These are phyloP conservation scores for Torulaspora gathmanii DNA, from an alignment of 805 yeast species.

Conservation along the genomic window DNA sequence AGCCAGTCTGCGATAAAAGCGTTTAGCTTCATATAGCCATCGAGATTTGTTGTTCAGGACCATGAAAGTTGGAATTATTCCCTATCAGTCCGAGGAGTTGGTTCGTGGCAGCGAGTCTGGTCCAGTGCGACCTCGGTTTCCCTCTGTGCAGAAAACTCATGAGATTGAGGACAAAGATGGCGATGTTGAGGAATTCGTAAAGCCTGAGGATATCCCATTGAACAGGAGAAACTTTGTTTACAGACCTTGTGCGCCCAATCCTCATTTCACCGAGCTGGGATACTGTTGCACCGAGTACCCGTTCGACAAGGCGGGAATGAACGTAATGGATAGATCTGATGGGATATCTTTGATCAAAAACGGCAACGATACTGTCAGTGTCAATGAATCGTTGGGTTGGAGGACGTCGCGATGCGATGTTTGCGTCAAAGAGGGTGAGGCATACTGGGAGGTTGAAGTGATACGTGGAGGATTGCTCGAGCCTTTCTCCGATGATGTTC, in stretches of 20 bases:
- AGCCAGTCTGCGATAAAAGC: too few species aligned
- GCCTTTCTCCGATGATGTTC: conserved; percentile 30
- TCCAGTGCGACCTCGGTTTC: conserved; percentile 22
- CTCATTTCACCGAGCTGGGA: conserved; percentile 49
- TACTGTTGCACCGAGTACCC: conserved; percentile 72
- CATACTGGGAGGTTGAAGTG: conserved; percentile 75
- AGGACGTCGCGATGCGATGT: conserved; percentile 70
- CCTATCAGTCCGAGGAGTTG: conserved; percentile 31
- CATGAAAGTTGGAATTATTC: conserved; percentile 31
- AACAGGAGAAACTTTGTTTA: conserved; percentile 80
- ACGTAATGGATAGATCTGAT: conserved; percentile 54
- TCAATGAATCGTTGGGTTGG: conserved; percentile 71
- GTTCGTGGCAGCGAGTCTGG: conserved; percentile 9
- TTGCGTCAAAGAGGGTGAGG: conserved; percentile 69
- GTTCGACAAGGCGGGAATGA: conserved; percentile 41
- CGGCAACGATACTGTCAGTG: conserved; percentile 34
- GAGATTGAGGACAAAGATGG: conserved; percentile 2
- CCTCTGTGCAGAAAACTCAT: conserved; percentile 21
- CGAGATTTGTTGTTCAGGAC: too few species aligned
- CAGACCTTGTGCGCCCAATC: conserved; percentile 69
- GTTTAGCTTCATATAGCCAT: too few species aligned
- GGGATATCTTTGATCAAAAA: conserved; percentile 45
- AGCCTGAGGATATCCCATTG: conserved; percentile 70
- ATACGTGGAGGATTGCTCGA: conserved; percentile 33
- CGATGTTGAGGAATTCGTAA: conserved; percentile 14